Evolutionary conservation across 2,329 filamentous ascomycete genomes (phyloP).

Genomic region (Graphiopsis chlorocephala): DNA sequence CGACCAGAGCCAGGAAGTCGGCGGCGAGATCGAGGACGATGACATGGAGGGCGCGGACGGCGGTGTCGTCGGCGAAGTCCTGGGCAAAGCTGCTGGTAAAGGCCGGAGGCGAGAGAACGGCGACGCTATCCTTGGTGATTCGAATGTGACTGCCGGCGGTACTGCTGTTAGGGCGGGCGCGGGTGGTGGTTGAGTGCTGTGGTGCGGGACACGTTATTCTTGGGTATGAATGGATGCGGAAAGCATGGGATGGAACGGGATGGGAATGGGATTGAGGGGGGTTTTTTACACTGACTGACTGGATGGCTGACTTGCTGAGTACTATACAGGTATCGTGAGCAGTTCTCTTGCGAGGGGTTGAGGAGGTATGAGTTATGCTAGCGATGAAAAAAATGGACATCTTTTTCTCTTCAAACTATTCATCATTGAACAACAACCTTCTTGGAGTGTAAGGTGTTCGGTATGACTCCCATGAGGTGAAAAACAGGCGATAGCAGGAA

Average conservation of each 20-base stretch:
- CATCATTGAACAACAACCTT: neutral
- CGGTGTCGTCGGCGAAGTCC: neutral
- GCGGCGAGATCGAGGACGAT: slow-evolving; percentile 31
- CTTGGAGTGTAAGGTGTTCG: neutral
- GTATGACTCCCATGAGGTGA: neutral
- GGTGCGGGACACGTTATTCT: neutral
- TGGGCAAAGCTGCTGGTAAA: neutral
- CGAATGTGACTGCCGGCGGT: slow-evolving; percentile 20
- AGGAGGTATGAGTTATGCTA: slow-evolving; percentile 14
- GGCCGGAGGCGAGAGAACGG: slow-evolving; percentile 13
- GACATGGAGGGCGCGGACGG: slow-evolving; percentile 28
- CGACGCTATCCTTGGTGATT: slow-evolving; percentile 13
- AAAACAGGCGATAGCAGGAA: neutral
- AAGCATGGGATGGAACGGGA: neutral
- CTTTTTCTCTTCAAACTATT: neutral
- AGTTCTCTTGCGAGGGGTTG: neutral
- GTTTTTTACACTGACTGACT: neutral
- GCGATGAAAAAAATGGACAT: neutral
- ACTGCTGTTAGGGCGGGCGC: slow-evolving; percentile 20
- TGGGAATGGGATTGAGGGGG: neutral
- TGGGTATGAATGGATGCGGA: neutral
- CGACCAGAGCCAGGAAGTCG: slow-evolving; percentile 28
- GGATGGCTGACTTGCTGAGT: neutral
- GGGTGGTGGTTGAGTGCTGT: slow-evolving; percentile 17
- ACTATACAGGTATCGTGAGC: slow-evolving; percentile 1